Base-by-base conservation (phyloP, 106 monocot genomes). In the Gastrodia elata region DNA sequence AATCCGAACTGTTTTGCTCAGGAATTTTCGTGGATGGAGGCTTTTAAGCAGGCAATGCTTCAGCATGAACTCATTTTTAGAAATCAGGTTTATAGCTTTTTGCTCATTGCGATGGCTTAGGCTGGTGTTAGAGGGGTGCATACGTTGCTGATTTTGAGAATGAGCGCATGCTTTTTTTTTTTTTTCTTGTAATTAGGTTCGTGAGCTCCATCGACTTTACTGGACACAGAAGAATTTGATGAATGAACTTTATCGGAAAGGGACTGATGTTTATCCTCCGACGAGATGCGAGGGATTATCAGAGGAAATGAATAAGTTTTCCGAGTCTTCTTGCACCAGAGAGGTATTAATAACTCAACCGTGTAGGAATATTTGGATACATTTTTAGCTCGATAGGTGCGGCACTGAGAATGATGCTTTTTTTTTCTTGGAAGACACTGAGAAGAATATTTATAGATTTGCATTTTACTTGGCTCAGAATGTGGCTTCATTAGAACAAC, bases 211-310 rank as follows among this genome's bases (percentile, higher is more conserved):
- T 82, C 83, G 86, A 4, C 70, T 92, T 33, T 92, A 89, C 77
- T 86, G 88, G 92, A 84, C 82, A 20, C 92, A 91, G 77, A 91
- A 80, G 71, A 85, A 74, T n/a, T 36, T 86, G 73, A 84, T 86
- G 88, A 68, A 78, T 40, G 78, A 73, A 18, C 39, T 77, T 40
- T 46, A 6, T 30, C 20, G 36, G 57, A 70, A 58, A 72, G 76
- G 52, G 28, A 2, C 49, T 9, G 77, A 73, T 26, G 43, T 33
- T 4, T 37, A 20, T 68, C 13, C 22, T 68, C 37, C 64, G 7
- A 24, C 25, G 8, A 73, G 70, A 0, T 14, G 14, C 27, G 6
- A 6, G 22, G 43, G 24, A n/a, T n/a, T n/a, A 2, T 22, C 6
- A 10, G 43, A 3, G 14, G 68, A 32, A 20, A 58, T 69, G 79